Evolutionary conservation across 768 basidiomycete species (phyloP).

Genomic region (Termitomyces sp.): DNA sequence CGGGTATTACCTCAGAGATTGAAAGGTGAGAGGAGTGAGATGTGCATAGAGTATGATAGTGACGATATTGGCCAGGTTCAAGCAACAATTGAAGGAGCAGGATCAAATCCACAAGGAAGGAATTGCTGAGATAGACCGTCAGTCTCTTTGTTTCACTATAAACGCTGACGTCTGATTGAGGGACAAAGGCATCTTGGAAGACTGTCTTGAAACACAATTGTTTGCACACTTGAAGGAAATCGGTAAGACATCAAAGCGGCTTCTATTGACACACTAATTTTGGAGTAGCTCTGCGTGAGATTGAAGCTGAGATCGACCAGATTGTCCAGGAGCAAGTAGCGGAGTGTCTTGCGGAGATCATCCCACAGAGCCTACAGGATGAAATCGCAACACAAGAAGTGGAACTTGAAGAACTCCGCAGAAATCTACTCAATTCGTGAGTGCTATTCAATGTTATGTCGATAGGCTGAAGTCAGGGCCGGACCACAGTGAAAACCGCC

Average conservation of each 20-base stretch:
- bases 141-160: slow-evolving; percentile 3
- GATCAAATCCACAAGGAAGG: slow-evolving; percentile 38
- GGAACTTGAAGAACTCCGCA: slow-evolving; percentile 40
- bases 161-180: neutral
- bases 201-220: slow-evolving; percentile 37
- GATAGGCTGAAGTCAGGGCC: neutral
- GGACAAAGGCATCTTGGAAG: slow-evolving; percentile 37
- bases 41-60: neutral
- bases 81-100: slow-evolving; percentile 35
- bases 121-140: slow-evolving; percentile 45
- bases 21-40: slow-evolving; percentile 26
- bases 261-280: neutral
- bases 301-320: slow-evolving; percentile 41
- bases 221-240: slow-evolving; percentile 37
- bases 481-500: slow-evolving; percentile 45
- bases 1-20: slow-evolving; percentile 33
- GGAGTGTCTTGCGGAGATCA: slow-evolving; percentile 36
- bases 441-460: slow-evolving; percentile 14
- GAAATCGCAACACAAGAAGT: slow-evolving; percentile 38
- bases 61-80: slow-evolving; percentile 27
- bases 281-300: slow-evolving; percentile 39
- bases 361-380: slow-evolving; percentile 43
- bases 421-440: slow-evolving; percentile 52
- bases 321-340: slow-evolving; percentile 47
- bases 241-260: slow-evolving; percentile 25